phyloP scores from a whole-genome alignment of 1,139 yeast genomes.

The Protomyces inundatus region DNA sequence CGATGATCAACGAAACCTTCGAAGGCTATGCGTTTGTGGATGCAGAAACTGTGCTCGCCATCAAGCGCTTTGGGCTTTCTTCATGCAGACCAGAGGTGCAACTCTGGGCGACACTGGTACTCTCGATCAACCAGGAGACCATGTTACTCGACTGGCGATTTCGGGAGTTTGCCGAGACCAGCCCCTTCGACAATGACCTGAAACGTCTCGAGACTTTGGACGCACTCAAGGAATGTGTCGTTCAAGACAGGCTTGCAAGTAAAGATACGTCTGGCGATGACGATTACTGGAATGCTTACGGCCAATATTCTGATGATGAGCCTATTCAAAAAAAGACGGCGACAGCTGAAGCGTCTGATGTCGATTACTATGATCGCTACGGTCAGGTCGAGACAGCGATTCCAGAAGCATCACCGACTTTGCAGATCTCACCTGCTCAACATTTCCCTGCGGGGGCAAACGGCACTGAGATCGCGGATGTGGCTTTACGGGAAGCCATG shows the following conservation, averaged over 20 bases:
- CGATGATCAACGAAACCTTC: neutral
- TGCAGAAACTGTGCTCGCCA: constrained; percentile 9
- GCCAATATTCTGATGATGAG: neutral
- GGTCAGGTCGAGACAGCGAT: constrained; percentile 16
- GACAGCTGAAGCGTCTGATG: neutral
- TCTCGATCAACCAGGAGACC: neutral
- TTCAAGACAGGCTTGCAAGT: neutral
- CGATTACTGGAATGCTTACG: constrained; percentile 19
- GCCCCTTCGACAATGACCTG: neutral
- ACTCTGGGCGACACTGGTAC: neutral
- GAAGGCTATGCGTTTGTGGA: constrained; percentile 2
- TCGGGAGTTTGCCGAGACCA: neutral
- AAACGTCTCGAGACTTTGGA: neutral
- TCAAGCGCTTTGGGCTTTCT: neutral
- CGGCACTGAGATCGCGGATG: neutral
- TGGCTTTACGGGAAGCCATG: neutral
- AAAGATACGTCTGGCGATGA: neutral
- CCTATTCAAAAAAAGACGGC: neutral
- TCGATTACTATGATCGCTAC: constrained; percentile 17
- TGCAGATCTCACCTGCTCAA: neutral
- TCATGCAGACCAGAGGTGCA: neutral
- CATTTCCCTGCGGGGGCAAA: neutral
- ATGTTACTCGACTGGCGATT: constrained; percentile 4
- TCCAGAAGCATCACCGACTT: neutral
- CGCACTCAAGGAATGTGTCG: neutral